These are phyloP conservation scores for Pythium utonaiense DNA, from an alignment of 352 stramenopile species.

Conservation along the genomic window DNA sequence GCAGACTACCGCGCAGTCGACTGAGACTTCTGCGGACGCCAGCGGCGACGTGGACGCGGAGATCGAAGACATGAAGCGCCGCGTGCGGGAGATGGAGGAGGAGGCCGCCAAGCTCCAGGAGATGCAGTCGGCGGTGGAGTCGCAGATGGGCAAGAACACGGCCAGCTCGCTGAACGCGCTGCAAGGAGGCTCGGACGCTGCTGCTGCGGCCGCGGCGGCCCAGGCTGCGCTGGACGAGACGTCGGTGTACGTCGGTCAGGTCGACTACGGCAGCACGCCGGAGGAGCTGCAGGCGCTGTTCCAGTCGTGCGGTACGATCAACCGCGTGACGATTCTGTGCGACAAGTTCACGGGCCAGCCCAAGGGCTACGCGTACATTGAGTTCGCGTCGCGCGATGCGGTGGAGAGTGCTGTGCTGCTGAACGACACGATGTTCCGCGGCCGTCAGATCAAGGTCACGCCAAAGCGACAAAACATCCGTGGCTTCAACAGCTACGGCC, in stretches of 20 bases:
- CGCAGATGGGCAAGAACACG: slow-evolving; percentile 71
- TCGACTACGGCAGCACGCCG: slow-evolving; percentile 95
- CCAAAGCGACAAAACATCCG: slow-evolving; percentile 85
- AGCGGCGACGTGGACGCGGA: slow-evolving; percentile 54
- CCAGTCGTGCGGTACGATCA: slow-evolving; percentile 95
- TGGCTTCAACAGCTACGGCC: slow-evolving; percentile 55
- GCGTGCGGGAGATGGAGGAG: slow-evolving; percentile 80
- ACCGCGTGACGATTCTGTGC: slow-evolving; percentile 97
- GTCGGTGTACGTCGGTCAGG: slow-evolving; percentile 95
- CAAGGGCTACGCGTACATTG: slow-evolving; percentile 95
- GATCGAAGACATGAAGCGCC: slow-evolving; percentile 85
- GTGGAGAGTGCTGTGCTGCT: slow-evolving; percentile 88
- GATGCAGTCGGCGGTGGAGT: slow-evolving; percentile 82
- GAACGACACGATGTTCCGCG: slow-evolving; percentile 92
- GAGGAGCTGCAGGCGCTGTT: slow-evolving; percentile 97
- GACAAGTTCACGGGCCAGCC: slow-evolving; percentile 96
- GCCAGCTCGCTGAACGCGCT: slow-evolving; percentile 40
- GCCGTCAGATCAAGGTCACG: slow-evolving; percentile 89
- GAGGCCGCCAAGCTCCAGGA: slow-evolving; percentile 78
- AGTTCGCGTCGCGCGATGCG: slow-evolving; percentile 86
- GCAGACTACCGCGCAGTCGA: not conserved
- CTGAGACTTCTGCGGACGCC: slow-evolving; percentile 9
- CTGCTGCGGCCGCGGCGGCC: slow-evolving; percentile 24
- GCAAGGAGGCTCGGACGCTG: slow-evolving; percentile 16
- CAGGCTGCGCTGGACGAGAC: slow-evolving; percentile 53